phyloP scores from a whole-genome alignment of 1,139 yeast species.

The Waltiozyma solani region DNA sequence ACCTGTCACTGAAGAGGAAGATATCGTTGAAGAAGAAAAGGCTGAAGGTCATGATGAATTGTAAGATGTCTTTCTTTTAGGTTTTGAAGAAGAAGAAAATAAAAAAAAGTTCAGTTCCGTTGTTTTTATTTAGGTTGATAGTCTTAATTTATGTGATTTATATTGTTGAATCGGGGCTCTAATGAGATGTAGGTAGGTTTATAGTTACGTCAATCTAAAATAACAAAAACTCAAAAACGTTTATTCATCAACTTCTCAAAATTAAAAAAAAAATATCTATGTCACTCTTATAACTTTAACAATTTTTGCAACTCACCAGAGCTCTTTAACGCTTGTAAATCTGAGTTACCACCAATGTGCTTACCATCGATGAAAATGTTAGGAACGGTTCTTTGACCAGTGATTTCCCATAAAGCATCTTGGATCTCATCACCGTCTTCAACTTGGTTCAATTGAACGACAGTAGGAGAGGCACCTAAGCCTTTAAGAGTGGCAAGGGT shows the following conservation, averaged over 20 bases:
- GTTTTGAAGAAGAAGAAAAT: no score
- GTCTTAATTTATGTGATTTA: no score
- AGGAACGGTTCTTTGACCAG: conserved; percentile 93
- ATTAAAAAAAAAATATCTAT: no score
- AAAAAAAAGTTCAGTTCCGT: no score
- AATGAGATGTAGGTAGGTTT: no score
- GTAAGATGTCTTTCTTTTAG: conserved; percentile 2
- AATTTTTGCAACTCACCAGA: conserved; percentile 29
- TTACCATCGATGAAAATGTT: conserved; percentile 82
- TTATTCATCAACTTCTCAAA: no score
- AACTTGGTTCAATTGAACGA: conserved; percentile 54
- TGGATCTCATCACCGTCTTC: conserved; percentile 64
- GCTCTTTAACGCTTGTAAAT: conserved; percentile 51
- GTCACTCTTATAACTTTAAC: conserved; percentile 13
- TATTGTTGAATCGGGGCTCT: no score
- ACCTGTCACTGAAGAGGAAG: conserved; percentile 6
- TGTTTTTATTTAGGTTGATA: no score
- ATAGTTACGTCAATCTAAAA: no score
- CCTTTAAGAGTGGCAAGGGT: conserved; percentile 48
- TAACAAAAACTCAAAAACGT: no score
- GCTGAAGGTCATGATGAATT: conserved; percentile 19
- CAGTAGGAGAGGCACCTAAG: conserved; percentile 38
- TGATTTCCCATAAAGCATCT: conserved; percentile 60
- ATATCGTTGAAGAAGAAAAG: conserved; percentile 11
- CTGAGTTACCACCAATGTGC: conserved; percentile 93